These are phyloP conservation scores for Malassezia brasiliensis DNA, from an alignment of 1,284 basidiomycete genomes.

Conservation along the genomic window DNA sequence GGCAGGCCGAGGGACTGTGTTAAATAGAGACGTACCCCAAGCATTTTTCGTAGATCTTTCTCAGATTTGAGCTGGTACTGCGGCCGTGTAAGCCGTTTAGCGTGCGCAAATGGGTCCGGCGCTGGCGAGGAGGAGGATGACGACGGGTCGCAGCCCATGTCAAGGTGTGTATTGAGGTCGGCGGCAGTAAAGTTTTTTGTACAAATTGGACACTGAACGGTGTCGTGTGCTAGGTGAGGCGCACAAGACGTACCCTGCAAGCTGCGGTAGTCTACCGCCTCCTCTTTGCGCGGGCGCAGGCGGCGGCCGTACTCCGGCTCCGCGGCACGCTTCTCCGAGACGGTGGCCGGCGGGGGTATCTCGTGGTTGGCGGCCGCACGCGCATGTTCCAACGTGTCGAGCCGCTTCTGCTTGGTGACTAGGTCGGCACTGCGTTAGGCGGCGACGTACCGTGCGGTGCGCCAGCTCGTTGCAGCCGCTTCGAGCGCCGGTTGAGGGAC, in stretches of 20 bases:
- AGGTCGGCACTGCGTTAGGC: neutral
- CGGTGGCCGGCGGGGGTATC: too few species aligned
- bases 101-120: constrained; percentile 8
- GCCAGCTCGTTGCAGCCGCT: constrained; percentile 34
- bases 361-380: too few species aligned
- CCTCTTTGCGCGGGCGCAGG: neutral
- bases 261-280: constrained; percentile 5
- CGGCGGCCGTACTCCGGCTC: neutral
- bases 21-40: constrained; percentile 14
- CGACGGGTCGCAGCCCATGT: constrained; percentile 27
- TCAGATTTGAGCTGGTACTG: constrained; percentile 35
- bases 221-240: constrained; percentile 13
- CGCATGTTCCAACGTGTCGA: neutral
- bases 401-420: neutral
- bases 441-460: constrained; percentile 14
- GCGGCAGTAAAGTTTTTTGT: constrained; percentile 26
- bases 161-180: constrained; percentile 37
- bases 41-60: constrained; percentile 31
- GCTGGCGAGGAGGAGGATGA: constrained; percentile 7
- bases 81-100: constrained; percentile 30
- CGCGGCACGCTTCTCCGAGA: neutral
- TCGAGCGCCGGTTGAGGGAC: constrained; percentile 34
- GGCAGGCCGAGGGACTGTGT: constrained; percentile 21
- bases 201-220: constrained; percentile 37
- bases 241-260: neutral